Base-by-base conservation (phyloP, 2,329 filamentous ascomycete genomes). In the Talaromyces sp. region DNA sequence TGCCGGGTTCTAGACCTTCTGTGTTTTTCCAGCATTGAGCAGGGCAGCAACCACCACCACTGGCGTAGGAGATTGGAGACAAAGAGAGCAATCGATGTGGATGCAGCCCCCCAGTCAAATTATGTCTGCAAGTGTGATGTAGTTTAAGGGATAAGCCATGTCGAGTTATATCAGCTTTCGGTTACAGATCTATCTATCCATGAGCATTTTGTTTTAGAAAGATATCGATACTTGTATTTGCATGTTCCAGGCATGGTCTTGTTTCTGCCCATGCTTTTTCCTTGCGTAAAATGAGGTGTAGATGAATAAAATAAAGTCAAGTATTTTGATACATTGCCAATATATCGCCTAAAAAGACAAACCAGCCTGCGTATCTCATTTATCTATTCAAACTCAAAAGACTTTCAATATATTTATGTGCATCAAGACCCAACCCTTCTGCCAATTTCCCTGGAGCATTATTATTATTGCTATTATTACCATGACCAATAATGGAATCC, bases 361-460 rank as follows among this genome's bases (percentile, higher is more conserved):
- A 24, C 24, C 26, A 31, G 49, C 13, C 13, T 29, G 19, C 26
- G 43, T 46, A 24, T 46, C 10, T 46, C 9, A 21, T 38, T 32
- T 52, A 80, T 64, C 72, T 67, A 70, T 78, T 80, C 66, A 81
- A 69, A 62, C 70, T 75, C 49, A 80, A 67, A 64, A 81, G 63
- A 38, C 73, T 73, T 64, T 80, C 78, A 62, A 81, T 75, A 71
- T 80, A 81, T 60, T 71, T 73, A 62, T 74, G 73, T 21, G 78
- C 73, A 71, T 81, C 78, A 43, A 81, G 68, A 1, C 78, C 78
- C 43, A 80, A 65, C 8, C 78, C 78, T 63, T 80, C 78, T 10
- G 73, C 76, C 52, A 76, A 62, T 59, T 70, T 78, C 24, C 68
- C 58, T 13, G 46, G 54, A 41, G 53, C 54, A 17, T 58, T 29